Evolutionary conservation across 2,329 filamentous ascomycete species (phyloP), one percentile per base, ranked within the genome.

Genomic region (Xylariomycetidae sp.): DNA sequence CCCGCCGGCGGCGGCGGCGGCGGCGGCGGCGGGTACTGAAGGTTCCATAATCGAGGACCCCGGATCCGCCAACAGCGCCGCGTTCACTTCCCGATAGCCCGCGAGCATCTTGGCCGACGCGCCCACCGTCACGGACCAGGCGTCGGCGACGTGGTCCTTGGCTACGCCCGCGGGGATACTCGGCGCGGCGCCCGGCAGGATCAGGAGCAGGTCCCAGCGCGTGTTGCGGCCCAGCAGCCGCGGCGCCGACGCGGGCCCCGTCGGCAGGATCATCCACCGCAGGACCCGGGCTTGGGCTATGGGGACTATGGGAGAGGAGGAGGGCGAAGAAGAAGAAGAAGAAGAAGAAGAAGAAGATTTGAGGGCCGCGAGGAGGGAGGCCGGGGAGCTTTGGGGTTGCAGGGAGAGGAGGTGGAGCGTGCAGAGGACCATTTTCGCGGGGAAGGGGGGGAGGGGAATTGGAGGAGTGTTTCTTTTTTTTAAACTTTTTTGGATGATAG

Each of bases 261-360:
- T 41, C 8, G 48, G 48, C 6, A 48, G 31, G 16, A 53, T 43
- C 44, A 53, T 51, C 48, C 50, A 51, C 12, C 50, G 45, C 12
- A 51, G 17, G 5, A 41, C 34, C 18, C 42, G 42, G 15, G 44
- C 49, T 30, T 49, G 47, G 14, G 44, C 42, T 22, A 53, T 25
- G 19, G 48, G 48, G 25, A 39, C 36, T 22, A 46, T 33, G 35
- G 25, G 25, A 19, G 12, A 41, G 47, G 25, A 50, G 44, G 8
- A 8, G 20, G 20, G 20, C 20, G 20, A 23, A 8, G 20, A 23
- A 23, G n/a, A n/a, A n/a, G n/a, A n/a, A n/a, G n/a, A n/a, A n/a
- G n/a, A n/a, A n/a, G n/a, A n/a, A n/a, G n/a, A n/a, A n/a, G n/a
- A n/a, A n/a, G n/a, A n/a, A n/a, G n/a, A n/a, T n/a, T n/a, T 23